Evolutionary conservation across 257 asterid species (phyloP).

Genomic region (Schizonepeta tenuifolia): DNA sequence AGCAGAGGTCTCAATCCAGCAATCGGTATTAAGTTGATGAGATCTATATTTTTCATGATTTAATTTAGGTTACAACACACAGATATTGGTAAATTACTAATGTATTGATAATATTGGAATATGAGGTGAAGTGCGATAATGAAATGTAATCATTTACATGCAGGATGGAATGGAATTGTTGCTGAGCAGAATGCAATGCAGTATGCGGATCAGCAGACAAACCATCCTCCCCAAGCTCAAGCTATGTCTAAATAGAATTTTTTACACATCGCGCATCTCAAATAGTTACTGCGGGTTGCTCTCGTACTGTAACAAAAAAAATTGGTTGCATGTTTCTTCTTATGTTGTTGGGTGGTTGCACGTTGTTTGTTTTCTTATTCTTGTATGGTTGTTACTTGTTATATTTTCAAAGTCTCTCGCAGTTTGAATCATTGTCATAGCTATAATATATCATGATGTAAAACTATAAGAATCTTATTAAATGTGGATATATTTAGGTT

Average conservation of each 20-base stretch:
- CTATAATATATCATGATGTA: too few species aligned
- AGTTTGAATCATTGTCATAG: background rate
- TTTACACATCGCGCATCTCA: too few species aligned
- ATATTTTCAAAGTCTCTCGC: background rate
- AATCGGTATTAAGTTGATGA: conserved; percentile 34
- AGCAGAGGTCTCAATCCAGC: conserved; percentile 51
- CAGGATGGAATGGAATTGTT: conserved; percentile 60
- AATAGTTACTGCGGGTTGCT: too few species aligned
- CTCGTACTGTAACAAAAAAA: too few species aligned
- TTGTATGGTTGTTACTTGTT: background rate
- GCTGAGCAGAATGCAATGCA: conserved; percentile 43
- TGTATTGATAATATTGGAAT: background rate
- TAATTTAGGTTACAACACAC: too few species aligned
- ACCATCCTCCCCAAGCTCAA: conserved; percentile 47
- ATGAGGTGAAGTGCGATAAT: background rate
- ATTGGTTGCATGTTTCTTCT: too few species aligned
- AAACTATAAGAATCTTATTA: too few species aligned
- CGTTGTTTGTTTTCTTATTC: background rate
- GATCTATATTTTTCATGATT: background rate
- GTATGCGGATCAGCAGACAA: conserved; percentile 28
- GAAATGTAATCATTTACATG: background rate
- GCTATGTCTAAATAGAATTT: conserved; percentile 40
- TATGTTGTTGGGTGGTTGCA: too few species aligned
- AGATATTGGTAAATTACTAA: too few species aligned
- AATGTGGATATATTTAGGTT: too few species aligned